Evolutionary conservation across 495 filamentous ascomycete genomes (phyloP).

Genomic region (Penicillium antarcticum): DNA sequence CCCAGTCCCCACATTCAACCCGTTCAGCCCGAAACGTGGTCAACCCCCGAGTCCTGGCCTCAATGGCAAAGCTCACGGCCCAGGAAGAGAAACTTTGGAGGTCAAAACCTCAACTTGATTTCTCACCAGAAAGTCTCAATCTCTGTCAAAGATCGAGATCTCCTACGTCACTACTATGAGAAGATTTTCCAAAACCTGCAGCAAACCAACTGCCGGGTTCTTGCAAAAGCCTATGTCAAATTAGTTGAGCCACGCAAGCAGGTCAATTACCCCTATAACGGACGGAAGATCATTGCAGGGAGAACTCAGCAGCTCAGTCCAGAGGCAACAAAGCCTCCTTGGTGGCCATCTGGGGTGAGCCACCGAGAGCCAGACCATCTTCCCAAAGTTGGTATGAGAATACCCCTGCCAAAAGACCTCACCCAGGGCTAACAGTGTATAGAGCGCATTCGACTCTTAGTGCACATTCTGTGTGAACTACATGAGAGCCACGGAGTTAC

Average conservation of each 20-base stretch:
- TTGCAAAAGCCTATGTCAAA: constrained; percentile 78
- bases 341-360: constrained; percentile 69
- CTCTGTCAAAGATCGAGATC: constrained; percentile 48
- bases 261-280: constrained; percentile 73
- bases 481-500: constrained; percentile 36
- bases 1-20: constrained; percentile 1
- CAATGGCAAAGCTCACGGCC: neutral
- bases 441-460: constrained; percentile 61
- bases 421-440: neutral
- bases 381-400: constrained; percentile 58
- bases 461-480: constrained; percentile 54
- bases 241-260: constrained; percentile 83
- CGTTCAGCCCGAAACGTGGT: constrained; percentile 12
- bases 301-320: constrained; percentile 34
- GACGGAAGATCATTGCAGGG: constrained; percentile 41
- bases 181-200: constrained; percentile 64
- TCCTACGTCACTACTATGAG: constrained; percentile 58
- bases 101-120: constrained; percentile 29
- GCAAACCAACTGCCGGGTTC: constrained; percentile 63
- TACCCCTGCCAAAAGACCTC: neutral
- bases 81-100: constrained; percentile 23
- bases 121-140: constrained; percentile 37
- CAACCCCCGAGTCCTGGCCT: neutral
- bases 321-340: constrained; percentile 55
- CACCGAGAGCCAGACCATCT: constrained; percentile 82